Evolutionary conservation across 1,284 basidiomycete genomes (phyloP), one percentile per base, ranked within the genome.

Genomic region (Phaffia rhodozyma): DNA sequence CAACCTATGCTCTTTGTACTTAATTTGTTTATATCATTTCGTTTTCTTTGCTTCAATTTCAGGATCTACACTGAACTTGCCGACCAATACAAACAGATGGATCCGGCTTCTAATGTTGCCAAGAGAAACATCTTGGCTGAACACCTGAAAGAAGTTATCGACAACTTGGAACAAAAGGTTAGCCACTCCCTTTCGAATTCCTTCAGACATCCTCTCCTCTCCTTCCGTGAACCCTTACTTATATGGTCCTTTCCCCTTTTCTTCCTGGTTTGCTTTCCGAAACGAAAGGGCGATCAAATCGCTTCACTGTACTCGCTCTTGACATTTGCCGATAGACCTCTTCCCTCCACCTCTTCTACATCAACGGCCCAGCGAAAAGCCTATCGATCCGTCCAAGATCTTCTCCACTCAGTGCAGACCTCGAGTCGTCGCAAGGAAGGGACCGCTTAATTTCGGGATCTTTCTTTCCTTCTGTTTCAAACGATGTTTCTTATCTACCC

Each of bases 11-110:
- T 51, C 29, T 57, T 43, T 25, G 30, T 54, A 30, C 30, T 51
- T 62, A 32, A 13, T 53, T 53, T 59, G 27, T 64, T 30, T 48
- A 61, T 2, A 55, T 51, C 66, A 52, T 66, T 61, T 48, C 49
- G 48, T 61, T 27, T 50, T 68, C 67, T 62, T 70, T 58, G 55
- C 47, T 38, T 25, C 55, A 27, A 16, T n/a, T 52, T 30, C 70
- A 93, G 90, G 67, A 84, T 94, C 63, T 96, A 93, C 69, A 78
- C 85, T 60, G 87, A 90, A 72, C 79, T 94, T 47, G 86, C 91
- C 0, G 89, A 92, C 66, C 86, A 92, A 76, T 96, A 94, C 77
- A 89, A 85, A 73, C 76, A 83, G 9, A 86, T 94, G 80, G 87
- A 91, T 71, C 83, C 89, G 1, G 83, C 83, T 1, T 86, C 85